Evolutionary conservation across 306 rosid genomes (phyloP).

Genomic region (Dryas octopetala): DNA sequence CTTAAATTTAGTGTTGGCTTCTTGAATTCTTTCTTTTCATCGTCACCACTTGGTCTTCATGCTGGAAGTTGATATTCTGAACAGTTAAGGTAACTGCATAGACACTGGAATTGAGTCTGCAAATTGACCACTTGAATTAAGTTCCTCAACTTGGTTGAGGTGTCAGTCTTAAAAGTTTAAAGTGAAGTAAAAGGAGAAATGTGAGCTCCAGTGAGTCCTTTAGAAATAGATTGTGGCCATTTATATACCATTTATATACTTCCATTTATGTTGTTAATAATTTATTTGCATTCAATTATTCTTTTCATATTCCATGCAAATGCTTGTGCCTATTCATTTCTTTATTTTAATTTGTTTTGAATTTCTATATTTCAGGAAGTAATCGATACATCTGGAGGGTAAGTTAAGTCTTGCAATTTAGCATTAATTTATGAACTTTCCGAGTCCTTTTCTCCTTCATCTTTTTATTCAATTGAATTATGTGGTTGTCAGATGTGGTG

Average conservation of each 20-base stretch:
- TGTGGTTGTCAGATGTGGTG: conserved; percentile 62
- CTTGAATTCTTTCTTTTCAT: background rate
- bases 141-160: background rate
- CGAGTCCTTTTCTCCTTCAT: background rate
- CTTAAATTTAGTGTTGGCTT: background rate
- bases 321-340: background rate
- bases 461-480: conserved; percentile 10
- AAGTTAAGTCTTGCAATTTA: conserved; percentile 21
- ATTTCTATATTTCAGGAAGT: conserved; percentile 72
- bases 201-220: background rate
- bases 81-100: background rate
- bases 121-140: background rate
- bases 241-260: background rate
- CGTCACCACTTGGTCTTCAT: background rate
- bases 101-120: background rate
- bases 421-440: background rate
- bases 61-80: background rate
- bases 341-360: background rate
- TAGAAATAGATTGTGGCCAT: background rate
- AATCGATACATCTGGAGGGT: conserved; percentile 94
- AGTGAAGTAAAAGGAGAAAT: background rate
- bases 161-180: background rate
- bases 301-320: background rate
- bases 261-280: background rate
- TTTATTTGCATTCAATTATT: background rate